A percentile compares a stretch with the other conserved stretches of the same genome.
These are phyloP conservation scores for Cryptosporidium xiaoi DNA, from an alignment of 169 alveolate genomes.

Conservation along the genomic window DNA sequence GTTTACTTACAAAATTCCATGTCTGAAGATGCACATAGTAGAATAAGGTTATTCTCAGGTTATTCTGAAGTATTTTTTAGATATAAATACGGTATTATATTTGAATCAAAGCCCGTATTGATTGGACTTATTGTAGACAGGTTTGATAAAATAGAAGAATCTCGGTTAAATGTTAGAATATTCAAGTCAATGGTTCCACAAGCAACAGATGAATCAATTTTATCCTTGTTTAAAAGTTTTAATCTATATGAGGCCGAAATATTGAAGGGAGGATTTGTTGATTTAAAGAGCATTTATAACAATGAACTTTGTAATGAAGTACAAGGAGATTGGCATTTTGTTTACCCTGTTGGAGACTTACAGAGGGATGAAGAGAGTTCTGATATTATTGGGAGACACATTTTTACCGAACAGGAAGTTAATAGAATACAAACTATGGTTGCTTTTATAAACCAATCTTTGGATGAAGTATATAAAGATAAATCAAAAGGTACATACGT, in stretches of 20 bases:
- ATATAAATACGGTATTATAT: constrained; percentile 46
- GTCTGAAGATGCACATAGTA: background rate
- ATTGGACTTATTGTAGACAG: constrained; percentile 16
- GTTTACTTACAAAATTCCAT: background rate
- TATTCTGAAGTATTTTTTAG: constrained; percentile 36
- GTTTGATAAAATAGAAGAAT: constrained; percentile 6
- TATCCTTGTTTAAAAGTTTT: constrained; percentile 3
- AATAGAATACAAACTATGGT: constrained; percentile 41
- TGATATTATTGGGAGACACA: background rate
- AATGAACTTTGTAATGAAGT: constrained; percentile 9
- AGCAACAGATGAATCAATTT: background rate
- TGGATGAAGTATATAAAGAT: constrained; percentile 15
- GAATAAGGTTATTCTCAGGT: constrained; percentile 26
- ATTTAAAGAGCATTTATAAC: constrained; percentile 6
- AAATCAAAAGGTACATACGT: constrained; percentile 18
- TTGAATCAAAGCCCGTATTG: constrained; percentile 8
- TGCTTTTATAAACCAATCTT: constrained; percentile 37
- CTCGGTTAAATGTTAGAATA: constrained; percentile 4
- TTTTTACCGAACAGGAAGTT: constrained; percentile 32
- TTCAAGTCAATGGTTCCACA: constrained; percentile 39
- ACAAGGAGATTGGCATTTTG: constrained; percentile 44
- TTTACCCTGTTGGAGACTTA: background rate
- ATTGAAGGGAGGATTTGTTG: constrained; percentile 19
- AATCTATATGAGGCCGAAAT: constrained; percentile 9
- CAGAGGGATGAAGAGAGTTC: background rate